Evolutionary conservation across 1,284 basidiomycete species (phyloP), one percentile per base, ranked within the genome.

Genomic region (Lignosus rhinocerotis): DNA sequence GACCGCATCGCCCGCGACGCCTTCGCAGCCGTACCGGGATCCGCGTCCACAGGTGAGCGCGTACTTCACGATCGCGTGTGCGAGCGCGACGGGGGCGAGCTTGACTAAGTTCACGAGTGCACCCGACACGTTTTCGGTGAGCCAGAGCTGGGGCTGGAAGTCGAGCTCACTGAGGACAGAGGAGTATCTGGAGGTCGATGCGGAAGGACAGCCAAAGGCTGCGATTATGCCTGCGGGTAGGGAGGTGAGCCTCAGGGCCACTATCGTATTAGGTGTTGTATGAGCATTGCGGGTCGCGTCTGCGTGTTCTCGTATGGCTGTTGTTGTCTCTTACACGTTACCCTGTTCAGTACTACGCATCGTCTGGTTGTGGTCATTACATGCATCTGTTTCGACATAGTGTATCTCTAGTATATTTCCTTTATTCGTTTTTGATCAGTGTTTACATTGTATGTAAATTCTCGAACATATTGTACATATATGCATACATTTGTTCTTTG

Each of bases 21-120:
- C 89, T 6, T 66, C 71, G 12, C 86, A 89, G 56, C 84, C 86
- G n/a, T 92, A 87, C 68, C 82, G 90, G 56, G 90, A 92, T 70
- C 84, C 88, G n/a, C 83, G 90, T 17, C 69, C 81, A 34, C 75
- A 80, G 6, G 79, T 92, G 41, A 79, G 82, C 16, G 89, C 88
- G 3, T 94, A 93, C 73, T 97, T 98, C 69, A 84, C 84, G 45
- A 88, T 97, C 61, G 85, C 85, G 58, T 96, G 94, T 68, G 85
- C 90, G 0, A 90, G 85, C 54, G 86, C 89, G 11, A 87, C 91
- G 6, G 94, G 95, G 7, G 86, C 88, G 3, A 88, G 88, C 21
- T 79, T 94, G 67, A 94, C 93, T 46, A 82, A 87, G 47, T 97
- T 97, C 70, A 83, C 86, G 57, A 94, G 91, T 60, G 85, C 88